These are phyloP conservation scores for Macadamia tetraphylla DNA, from an alignment of 164 flowering plant genomes.

Conservation along the genomic window DNA sequence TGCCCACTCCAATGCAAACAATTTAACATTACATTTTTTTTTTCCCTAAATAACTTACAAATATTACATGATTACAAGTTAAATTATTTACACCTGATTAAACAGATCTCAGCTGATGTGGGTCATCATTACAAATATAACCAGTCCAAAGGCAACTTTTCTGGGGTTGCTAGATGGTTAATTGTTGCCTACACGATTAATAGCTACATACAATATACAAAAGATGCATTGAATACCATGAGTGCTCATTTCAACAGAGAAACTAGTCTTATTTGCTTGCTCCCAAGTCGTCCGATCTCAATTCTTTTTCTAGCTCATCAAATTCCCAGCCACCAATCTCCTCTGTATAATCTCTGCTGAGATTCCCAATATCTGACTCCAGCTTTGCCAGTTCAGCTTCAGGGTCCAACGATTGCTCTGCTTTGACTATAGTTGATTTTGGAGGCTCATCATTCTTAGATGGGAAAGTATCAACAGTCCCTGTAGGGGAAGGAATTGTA, in stretches of 20 bases:
- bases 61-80: constrained; percentile 3
- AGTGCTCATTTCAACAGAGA: neutral
- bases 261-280: constrained; percentile 27
- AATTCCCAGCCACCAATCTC: constrained; percentile 94
- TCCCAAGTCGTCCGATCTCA: constrained; percentile 36
- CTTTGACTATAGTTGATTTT: constrained; percentile 13
- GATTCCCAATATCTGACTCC: constrained; percentile 86
- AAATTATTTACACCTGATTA: constrained; percentile 8
- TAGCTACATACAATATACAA: constrained; percentile 8
- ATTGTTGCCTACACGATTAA: neutral
- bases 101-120: neutral
- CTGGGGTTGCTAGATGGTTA: neutral
- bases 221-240: neutral
- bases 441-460: constrained; percentile 21
- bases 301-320: constrained; percentile 88
- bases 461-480: constrained; percentile 8
- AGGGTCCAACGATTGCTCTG: constrained; percentile 50
- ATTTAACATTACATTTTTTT: too few species aligned
- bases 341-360: constrained; percentile 50
- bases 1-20: too few species aligned
- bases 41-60: too few species aligned
- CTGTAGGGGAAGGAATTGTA: neutral
- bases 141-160: constrained; percentile 10
- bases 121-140: constrained; percentile 1
- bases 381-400: constrained; percentile 81